Evolutionary conservation across 164 flowering plant genomes (phyloP), one percentile per base, ranked within the genome.

Genomic region (Warburgia ugandensis): DNA sequence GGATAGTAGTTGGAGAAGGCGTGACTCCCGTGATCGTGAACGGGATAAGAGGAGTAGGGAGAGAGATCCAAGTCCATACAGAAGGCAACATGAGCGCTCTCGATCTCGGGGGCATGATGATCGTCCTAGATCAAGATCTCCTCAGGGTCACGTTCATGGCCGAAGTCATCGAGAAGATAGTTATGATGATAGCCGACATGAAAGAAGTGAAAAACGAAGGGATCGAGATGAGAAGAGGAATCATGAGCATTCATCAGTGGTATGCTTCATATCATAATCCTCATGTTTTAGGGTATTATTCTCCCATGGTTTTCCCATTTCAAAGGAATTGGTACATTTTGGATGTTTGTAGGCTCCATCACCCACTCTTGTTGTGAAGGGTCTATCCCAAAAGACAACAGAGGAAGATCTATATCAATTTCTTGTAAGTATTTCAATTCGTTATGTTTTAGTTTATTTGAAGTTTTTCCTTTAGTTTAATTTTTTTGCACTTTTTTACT

Each of bases 361-460:
- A 29, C 86, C 96, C 32, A 94, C 99, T 45, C 85, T 94, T 58
- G 90, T 94, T 60, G 96, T 94, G 65, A 94, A 86, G 70, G 97
- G 99, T 53, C 84, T 94, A 40, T 86, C 99, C 5, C 94, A 79
- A 50, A 94, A 84, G 73, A 89, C 97, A 29, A 82, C 89, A 17
- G 94, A 94, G 58, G 99, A 94, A 72, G 94, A 89, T 77, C 62
- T 94, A 17, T 81, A 88, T 57, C 94, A 83, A 65, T 75, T 86
- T 35, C 94, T 94, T 71, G 97, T 94, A 81, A 20, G 45, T 39
- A 29, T 47, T 32, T 26, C 36, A 26, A 16, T 27, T 38, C 1
- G 12, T 27, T 1, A 11, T 48, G 1, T 33, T 35, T 26, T 28
- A 6, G 4, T 16, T 46, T 26, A 36, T 46, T 37, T n/a, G n/a